phyloP scores from a whole-genome alignment of 1,139 yeast genomes.

The Pichia sp. region DNA sequence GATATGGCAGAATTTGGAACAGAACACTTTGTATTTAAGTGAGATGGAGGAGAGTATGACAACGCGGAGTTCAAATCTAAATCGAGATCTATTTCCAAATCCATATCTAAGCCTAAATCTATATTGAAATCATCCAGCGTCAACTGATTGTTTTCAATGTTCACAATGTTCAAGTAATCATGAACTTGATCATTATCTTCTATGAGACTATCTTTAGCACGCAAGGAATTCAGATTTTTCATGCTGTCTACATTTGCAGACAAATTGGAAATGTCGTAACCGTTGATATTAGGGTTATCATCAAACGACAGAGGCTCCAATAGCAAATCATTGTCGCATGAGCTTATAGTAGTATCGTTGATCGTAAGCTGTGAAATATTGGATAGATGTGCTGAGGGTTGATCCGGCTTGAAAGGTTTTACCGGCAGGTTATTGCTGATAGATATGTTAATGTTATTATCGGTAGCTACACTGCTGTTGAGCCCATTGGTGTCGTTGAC shows the following conservation, averaged over 20 bases:
- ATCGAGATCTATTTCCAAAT: conserved; percentile 3
- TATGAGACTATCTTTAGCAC: not conserved
- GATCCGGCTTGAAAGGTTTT: not conserved
- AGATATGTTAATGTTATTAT: not conserved
- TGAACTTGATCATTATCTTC: conserved; percentile 6
- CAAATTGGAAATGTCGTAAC: not conserved
- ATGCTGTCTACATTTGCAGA: not conserved
- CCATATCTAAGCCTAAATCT: conserved; percentile 3
- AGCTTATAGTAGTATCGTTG: conserved; percentile 16
- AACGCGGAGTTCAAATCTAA: not conserved
- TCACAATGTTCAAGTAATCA: conserved; percentile 2
- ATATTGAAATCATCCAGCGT: conserved; percentile 5
- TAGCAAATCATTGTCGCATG: conserved; percentile 12
- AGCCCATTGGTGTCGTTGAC: not conserved
- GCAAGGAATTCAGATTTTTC: not conserved
- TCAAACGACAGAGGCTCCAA: conserved; percentile 12
- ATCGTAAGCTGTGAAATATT: conserved; percentile 12
- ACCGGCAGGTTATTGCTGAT: not conserved
- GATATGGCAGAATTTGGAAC: not conserved
- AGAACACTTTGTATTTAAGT: not conserved
- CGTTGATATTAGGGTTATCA: conserved; percentile 2
- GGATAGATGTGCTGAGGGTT: conserved; percentile 4
- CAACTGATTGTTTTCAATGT: not conserved
- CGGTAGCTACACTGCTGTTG: not conserved
- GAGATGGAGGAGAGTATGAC: not conserved